Evolutionary conservation across 2,329 filamentous ascomycete genomes (phyloP).

Genomic region (Thermoascus crustaceus): DNA sequence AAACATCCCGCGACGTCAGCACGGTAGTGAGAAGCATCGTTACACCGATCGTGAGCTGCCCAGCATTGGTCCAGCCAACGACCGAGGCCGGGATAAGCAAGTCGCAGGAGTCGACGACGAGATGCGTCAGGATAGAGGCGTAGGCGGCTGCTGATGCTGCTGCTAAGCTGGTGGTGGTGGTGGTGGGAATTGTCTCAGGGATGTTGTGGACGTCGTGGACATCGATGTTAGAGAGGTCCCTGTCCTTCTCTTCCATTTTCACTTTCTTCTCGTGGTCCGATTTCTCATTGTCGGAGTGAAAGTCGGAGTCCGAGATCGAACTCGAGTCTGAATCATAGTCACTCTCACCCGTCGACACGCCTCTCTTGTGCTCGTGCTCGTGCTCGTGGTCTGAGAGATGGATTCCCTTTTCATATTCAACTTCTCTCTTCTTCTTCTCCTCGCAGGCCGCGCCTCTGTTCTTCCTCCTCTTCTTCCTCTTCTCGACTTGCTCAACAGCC

Average conservation of each 20-base stretch:
- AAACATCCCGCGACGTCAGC: slow-evolving; percentile 53
- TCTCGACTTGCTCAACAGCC: slow-evolving; percentile 10
- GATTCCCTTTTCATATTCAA: no score
- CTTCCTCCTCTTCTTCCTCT: slow-evolving; percentile 15
- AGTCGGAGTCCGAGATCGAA: no score
- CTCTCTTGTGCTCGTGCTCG: no score
- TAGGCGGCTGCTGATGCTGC: no score
- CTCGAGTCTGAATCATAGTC: no score
- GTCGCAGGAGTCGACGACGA: slow-evolving; percentile 54
- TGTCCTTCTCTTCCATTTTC: background rate
- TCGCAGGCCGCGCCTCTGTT: slow-evolving; percentile 15
- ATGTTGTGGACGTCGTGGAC: no score
- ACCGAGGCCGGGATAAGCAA: slow-evolving; percentile 52
- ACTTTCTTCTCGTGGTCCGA: slow-evolving; percentile 17
- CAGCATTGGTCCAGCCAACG: slow-evolving; percentile 52
- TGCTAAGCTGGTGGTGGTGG: no score
- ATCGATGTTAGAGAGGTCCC: no score
- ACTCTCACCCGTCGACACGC: no score
- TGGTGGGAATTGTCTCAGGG: no score
- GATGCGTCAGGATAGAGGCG: slow-evolving; percentile 35
- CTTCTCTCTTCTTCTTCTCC: slow-evolving; percentile 13
- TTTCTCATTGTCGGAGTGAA: slow-evolving; percentile 7
- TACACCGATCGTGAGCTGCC: slow-evolving; percentile 46
- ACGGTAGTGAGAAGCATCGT: slow-evolving; percentile 56
- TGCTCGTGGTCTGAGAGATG: no score